Percentiles rank a stretch among this genome's conserved stretches.
Conservation (phyloP, 2,329 filamentous ascomycete genomes). For the Exophiala bonariae region DNA sequence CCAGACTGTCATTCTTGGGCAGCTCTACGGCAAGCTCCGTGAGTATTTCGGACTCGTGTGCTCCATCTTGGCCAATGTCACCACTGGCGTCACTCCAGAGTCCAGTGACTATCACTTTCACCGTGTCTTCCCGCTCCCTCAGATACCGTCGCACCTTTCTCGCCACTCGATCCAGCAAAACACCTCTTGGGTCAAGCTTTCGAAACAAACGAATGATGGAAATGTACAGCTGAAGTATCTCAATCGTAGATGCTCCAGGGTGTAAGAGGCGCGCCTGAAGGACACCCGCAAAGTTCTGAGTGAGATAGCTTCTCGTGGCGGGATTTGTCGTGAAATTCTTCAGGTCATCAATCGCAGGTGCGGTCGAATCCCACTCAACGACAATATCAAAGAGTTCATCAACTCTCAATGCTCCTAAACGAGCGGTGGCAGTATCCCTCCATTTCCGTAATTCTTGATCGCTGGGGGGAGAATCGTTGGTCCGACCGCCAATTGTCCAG, state of each 20-base stretch:
- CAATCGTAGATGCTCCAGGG: conserved; percentile 64
- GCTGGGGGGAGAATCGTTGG: conserved; percentile 32
- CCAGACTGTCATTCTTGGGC: conserved; percentile 30
- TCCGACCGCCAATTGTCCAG: conserved; percentile 7
- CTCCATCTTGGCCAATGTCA: conserved; percentile 30
- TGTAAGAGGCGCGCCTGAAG: conserved; percentile 59
- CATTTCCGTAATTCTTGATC: conserved; percentile 52
- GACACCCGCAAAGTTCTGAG: conserved; percentile 53
- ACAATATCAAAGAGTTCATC: conserved; percentile 63
- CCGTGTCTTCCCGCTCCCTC: conserved; percentile 64
- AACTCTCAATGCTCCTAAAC: conserved; percentile 57
- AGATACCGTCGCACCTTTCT: conserved; percentile 64
- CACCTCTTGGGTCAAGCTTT: conserved; percentile 63
- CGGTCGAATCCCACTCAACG: conserved; percentile 60
- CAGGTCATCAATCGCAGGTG: conserved; percentile 61
- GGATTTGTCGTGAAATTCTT: conserved; percentile 57
- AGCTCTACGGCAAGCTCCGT: conserved; percentile 44
- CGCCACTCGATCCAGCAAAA: conserved; percentile 67
- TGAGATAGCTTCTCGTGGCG: conserved; percentile 56
- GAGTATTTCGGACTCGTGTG: conserved; percentile 35
- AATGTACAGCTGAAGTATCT: conserved; percentile 68
- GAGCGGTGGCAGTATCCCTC: conserved; percentile 55
- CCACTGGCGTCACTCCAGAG: conserved; percentile 57
- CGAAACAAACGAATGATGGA: conserved; percentile 66
- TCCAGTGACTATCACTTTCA: conserved; percentile 64